phyloP scores from a whole-genome alignment of 2,329 filamentous ascomycete genomes.

The Fusarium sp. region DNA sequence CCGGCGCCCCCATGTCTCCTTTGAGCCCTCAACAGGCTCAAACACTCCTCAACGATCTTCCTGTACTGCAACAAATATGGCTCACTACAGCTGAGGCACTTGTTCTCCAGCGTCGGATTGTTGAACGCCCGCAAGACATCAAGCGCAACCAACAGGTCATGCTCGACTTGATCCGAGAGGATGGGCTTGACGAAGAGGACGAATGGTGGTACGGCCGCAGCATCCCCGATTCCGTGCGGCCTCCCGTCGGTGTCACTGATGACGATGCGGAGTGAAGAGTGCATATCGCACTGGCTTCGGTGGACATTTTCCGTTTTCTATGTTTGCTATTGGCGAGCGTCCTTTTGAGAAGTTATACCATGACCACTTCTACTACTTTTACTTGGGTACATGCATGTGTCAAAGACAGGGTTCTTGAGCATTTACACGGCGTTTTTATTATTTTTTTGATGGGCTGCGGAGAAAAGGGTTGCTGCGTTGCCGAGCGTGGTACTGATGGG shows the following conservation, averaged over 20 bases:
- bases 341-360: slow-evolving; percentile 25
- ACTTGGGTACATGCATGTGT: slow-evolving; percentile 36
- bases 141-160: slow-evolving; percentile 72
- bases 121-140: slow-evolving; percentile 68
- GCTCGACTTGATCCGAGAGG: slow-evolving; percentile 72
- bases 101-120: slow-evolving; percentile 69
- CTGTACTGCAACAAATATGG: slow-evolving; percentile 70
- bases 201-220: slow-evolving; percentile 70
- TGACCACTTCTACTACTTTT: slow-evolving; percentile 24
- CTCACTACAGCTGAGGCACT: slow-evolving; percentile 70
- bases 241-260: slow-evolving; percentile 61
- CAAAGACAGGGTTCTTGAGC: slow-evolving; percentile 45
- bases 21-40: slow-evolving; percentile 63
- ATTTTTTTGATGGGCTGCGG: slow-evolving; percentile 24
- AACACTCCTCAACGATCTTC: slow-evolving; percentile 65
- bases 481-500: slow-evolving; percentile 33
- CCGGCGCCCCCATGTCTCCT: slow-evolving; percentile 71
- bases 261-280: slow-evolving; percentile 58
- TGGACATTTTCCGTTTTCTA: slow-evolving; percentile 25
- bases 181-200: slow-evolving; percentile 68
- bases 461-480: slow-evolving; percentile 37
- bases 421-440: slow-evolving; percentile 47
- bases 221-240: slow-evolving; percentile 65
- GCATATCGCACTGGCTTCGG: slow-evolving; percentile 19
- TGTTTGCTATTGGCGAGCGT: slow-evolving; percentile 30